phyloP scores from a whole-genome alignment of 2,329 filamentous ascomycete species.

The Xylariaceae sp. region DNA sequence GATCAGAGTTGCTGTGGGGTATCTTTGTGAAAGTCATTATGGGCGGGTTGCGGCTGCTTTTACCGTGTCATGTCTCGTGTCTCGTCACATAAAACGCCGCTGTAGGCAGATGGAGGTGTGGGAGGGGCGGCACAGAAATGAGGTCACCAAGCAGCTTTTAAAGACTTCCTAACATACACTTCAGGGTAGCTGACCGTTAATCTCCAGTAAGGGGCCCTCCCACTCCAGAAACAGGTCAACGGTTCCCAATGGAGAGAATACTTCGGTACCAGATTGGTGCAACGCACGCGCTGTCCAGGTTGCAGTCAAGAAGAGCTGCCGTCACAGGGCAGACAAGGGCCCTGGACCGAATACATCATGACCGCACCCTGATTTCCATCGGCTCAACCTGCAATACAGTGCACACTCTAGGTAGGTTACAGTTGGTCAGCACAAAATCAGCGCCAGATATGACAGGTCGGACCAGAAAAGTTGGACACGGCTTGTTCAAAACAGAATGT shows the following conservation, averaged over 20 bases:
- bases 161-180: not conserved
- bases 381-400: too few relatives aligned
- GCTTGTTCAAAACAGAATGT: conserved; percentile 2
- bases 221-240: not conserved
- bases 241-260: not conserved
- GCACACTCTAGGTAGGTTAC: not conserved
- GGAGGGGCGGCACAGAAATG: conserved; percentile 10
- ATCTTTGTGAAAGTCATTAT: conserved; percentile 20
- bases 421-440: too few relatives aligned
- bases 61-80: conserved; percentile 4
- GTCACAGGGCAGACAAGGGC: not conserved
- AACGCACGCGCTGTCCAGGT: too few relatives aligned
- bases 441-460: not conserved
- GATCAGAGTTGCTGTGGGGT: conserved; percentile 14
- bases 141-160: conserved; percentile 21
- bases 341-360: not conserved
- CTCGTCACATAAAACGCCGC: too few relatives aligned
- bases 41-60: conserved; percentile 4
- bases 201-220: not conserved
- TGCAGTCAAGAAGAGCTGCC: not conserved
- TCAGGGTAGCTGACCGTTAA: not conserved
- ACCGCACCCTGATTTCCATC: too few relatives aligned
- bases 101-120: conserved; percentile 3
- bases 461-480: conserved; percentile 13
- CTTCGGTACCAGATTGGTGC: too few relatives aligned